A percentile compares a stretch with the other conserved stretches of the same genome.
These are phyloP conservation scores for Starmerella khaoyaiensis DNA, from an alignment of 805 yeast genomes.

Conservation along the genomic window DNA sequence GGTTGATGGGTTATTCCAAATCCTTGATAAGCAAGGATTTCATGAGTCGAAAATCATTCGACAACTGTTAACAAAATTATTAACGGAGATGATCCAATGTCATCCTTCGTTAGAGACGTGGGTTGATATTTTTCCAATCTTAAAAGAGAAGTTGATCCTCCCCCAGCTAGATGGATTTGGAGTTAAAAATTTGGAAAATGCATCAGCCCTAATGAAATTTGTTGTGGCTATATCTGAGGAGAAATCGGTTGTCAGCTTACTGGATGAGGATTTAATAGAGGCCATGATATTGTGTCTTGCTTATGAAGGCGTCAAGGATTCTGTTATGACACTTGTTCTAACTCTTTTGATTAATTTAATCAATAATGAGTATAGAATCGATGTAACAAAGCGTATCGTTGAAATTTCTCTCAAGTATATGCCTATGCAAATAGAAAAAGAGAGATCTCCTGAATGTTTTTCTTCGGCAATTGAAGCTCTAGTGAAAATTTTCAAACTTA, in stretches of 20 bases:
- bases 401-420: constrained; percentile 2
- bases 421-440: constrained; percentile 12
- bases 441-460: constrained; percentile 12
- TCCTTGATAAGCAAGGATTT: constrained; percentile 14
- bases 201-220: constrained; percentile 61
- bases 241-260: constrained; percentile 39
- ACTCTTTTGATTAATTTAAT: constrained; percentile 27
- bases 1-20: constrained; percentile 15
- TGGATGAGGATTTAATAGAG: constrained; percentile 40
- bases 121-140: constrained; percentile 36
- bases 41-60: constrained; percentile 49
- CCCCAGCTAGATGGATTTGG: constrained; percentile 62
- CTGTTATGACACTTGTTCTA: constrained; percentile 54
- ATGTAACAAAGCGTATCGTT: neutral
- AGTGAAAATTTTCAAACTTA: constrained; percentile 37
- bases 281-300: constrained; percentile 46
- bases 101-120: constrained; percentile 45
- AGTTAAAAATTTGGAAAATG: constrained; percentile 66
- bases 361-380: neutral
- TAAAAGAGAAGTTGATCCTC: constrained; percentile 42
- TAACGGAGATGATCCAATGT: constrained; percentile 42
- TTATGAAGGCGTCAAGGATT: constrained; percentile 48
- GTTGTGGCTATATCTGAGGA: constrained; percentile 46
- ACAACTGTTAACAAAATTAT: constrained; percentile 51
- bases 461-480: constrained; percentile 18